These are phyloP conservation scores for Cerioporus squamosus DNA, from an alignment of 1,284 basidiomycete genomes.

Conservation along the genomic window DNA sequence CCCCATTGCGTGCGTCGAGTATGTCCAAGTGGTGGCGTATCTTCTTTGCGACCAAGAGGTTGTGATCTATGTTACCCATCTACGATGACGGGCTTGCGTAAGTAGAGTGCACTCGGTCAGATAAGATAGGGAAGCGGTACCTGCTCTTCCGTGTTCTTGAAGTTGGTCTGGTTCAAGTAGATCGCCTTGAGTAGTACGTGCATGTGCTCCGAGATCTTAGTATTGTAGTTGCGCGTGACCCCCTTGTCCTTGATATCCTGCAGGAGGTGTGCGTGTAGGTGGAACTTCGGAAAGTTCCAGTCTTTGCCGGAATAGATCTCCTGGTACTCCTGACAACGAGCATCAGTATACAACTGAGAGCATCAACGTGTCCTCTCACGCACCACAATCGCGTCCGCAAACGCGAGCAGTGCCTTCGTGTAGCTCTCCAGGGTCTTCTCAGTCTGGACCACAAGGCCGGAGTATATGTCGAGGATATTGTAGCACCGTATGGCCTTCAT, in stretches of 20 bases:
- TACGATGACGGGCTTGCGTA: too few relatives aligned
- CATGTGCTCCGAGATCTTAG: slow-evolving; percentile 29
- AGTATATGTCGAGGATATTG: neutral
- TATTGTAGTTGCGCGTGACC: slow-evolving; percentile 23
- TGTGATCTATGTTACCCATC: too few relatives aligned
- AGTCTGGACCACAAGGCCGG: neutral
- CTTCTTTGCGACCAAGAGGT: too few relatives aligned
- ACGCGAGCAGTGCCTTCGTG: too few relatives aligned
- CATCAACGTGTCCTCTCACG: too few relatives aligned
- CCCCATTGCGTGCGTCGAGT: neutral
- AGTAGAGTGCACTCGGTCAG: too few relatives aligned
- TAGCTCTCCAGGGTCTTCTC: neutral
- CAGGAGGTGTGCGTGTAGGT: slow-evolving; percentile 22
- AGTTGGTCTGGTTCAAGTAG: slow-evolving; percentile 33
- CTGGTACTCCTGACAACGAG: neutral
- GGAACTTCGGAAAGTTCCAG: slow-evolving; percentile 31
- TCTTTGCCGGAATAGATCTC: slow-evolving; percentile 13
- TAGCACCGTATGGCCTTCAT: neutral
- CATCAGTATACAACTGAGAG: too few relatives aligned
- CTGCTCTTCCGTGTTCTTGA: slow-evolving; percentile 31
- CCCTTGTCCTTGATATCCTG: slow-evolving; percentile 31
- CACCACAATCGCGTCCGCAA: too few relatives aligned
- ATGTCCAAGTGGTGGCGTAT: too few relatives aligned
- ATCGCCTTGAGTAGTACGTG: slow-evolving; percentile 29
- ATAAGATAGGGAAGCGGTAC: too few relatives aligned